phyloP scores from a whole-genome alignment of 352 stramenopile genomes.

The Pythium brachiatum region DNA sequence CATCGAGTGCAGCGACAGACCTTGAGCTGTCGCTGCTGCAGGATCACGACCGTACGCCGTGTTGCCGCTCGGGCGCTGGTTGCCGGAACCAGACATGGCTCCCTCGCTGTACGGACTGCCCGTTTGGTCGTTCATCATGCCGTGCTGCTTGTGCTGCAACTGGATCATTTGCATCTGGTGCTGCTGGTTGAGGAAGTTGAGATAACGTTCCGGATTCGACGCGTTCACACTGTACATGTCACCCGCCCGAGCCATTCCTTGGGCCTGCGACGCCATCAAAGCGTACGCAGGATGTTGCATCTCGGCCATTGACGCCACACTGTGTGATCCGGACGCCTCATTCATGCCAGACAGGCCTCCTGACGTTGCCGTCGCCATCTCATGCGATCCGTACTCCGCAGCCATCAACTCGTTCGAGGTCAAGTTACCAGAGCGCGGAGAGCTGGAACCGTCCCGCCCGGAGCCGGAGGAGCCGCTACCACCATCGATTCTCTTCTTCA shows the following conservation, averaged over 20 bases:
- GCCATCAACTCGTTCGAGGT: slow-evolving; percentile 16
- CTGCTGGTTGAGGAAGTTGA: slow-evolving; percentile 85
- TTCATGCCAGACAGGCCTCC: not conserved
- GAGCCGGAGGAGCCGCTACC: slow-evolving; percentile 9
- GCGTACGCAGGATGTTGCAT: slow-evolving; percentile 24
- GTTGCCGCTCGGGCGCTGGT: not conserved
- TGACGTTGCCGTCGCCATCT: slow-evolving; percentile 24
- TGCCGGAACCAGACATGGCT: slow-evolving; percentile 32
- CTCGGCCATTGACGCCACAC: slow-evolving; percentile 9
- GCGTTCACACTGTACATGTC: slow-evolving; percentile 37
- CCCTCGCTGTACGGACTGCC: slow-evolving; percentile 52
- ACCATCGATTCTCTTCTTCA: slow-evolving; percentile 76
- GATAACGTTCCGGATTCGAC: slow-evolving; percentile 71
- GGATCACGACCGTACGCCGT: slow-evolving; percentile 25
- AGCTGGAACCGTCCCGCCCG: not conserved
- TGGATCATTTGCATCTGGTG: slow-evolving; percentile 87
- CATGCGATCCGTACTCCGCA: slow-evolving; percentile 16
- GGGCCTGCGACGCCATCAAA: slow-evolving; percentile 36
- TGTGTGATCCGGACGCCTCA: not conserved
- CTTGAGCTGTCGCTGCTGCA: slow-evolving; percentile 29
- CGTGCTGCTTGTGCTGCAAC: slow-evolving; percentile 63
- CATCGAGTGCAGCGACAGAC: slow-evolving; percentile 54
- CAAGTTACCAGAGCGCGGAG: slow-evolving; percentile 15
- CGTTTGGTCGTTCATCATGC: slow-evolving; percentile 28
- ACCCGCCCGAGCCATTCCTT: slow-evolving; percentile 26